Conservation (phyloP, 2,329 filamentous ascomycete genomes). For the Scedosporium dehoogii region DNA sequence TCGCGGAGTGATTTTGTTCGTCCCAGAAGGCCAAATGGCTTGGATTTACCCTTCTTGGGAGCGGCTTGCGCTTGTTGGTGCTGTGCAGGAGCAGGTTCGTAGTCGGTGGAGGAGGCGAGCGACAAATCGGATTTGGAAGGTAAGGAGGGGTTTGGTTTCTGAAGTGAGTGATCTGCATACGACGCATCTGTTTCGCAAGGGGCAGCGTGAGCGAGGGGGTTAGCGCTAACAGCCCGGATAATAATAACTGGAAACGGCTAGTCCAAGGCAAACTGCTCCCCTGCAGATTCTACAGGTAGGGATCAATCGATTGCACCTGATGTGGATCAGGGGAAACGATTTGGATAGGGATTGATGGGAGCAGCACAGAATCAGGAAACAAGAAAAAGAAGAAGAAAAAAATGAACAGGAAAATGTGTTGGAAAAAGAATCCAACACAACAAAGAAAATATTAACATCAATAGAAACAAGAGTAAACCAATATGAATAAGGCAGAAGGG, state of each 20-base stretch:
- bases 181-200: slow-evolving; percentile 17
- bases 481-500: not conserved
- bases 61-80: slow-evolving; percentile 7
- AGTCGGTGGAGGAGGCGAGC: slow-evolving; percentile 36
- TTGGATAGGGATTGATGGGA: too few relatives aligned
- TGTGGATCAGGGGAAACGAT: too few relatives aligned
- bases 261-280: too few relatives aligned
- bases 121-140: slow-evolving; percentile 43
- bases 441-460: not conserved
- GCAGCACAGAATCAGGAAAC: too few relatives aligned
- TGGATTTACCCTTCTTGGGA: slow-evolving; percentile 40
- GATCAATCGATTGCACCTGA: not conserved
- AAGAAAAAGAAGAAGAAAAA: too few relatives aligned
- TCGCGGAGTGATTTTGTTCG: slow-evolving; percentile 43
- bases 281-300: not conserved
- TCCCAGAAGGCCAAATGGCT: slow-evolving; percentile 42
- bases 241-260: not conserved
- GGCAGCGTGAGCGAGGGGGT: slow-evolving; percentile 10
- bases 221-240: slow-evolving; percentile 5
- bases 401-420: too few relatives aligned
- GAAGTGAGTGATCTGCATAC: slow-evolving; percentile 22
- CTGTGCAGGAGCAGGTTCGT: slow-evolving; percentile 21
- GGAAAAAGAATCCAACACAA: not conserved
- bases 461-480: slow-evolving; percentile 4
- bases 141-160: slow-evolving; percentile 29